Evolutionary conservation across 1,139 yeast species (phyloP), one percentile per base, ranked within the genome.

Genomic region (Ogataea hybrid): DNA sequence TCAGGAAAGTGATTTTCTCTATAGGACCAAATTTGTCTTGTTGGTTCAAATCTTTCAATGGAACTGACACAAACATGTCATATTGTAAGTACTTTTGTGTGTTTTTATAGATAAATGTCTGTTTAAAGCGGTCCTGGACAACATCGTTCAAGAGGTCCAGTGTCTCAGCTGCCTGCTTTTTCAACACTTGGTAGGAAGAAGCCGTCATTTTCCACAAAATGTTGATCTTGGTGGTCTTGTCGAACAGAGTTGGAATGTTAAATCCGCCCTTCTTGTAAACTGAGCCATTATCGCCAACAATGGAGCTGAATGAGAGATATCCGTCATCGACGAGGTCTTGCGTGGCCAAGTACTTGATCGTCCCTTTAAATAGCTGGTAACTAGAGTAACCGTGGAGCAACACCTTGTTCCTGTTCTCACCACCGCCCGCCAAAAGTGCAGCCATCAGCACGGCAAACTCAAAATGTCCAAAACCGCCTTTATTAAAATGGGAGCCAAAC

Each of bases 301-400:
- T 69, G 8, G 86, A 79, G 39, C 79, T 71, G 57, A 84, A 83
- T 31, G 85, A 81, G 41, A 84, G 66, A 54, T 83, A 81, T 0
- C 92, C 92, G 14, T 68, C 64, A 18, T 71, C 63, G 37, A 71
- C 64, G 42, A 90, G 65, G 57, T 86, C 92, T 70, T 81, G 80
- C 3, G 87, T 77, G 2, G 97, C 94, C 47, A 92, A 62, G 56
- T 84, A 90, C 54, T 81, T 81, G 39, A 92, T 72, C 2, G 88
- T 79, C 58, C 95, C 96, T 62, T 87, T 89, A 69, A 92, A 92
- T 43, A 92, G 68, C 65, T 92, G 98, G 61, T 89, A 92, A 22
- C 95, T 84, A 4, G 96, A 87, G 61, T 85, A 90, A 1, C 97
- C 98, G 53, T 82, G 83, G 35, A 89, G 64, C 44, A 92, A 69